phyloP scores from a whole-genome alignment of 2,329 filamentous ascomycete species.

The Cordyceps fumosorosea region DNA sequence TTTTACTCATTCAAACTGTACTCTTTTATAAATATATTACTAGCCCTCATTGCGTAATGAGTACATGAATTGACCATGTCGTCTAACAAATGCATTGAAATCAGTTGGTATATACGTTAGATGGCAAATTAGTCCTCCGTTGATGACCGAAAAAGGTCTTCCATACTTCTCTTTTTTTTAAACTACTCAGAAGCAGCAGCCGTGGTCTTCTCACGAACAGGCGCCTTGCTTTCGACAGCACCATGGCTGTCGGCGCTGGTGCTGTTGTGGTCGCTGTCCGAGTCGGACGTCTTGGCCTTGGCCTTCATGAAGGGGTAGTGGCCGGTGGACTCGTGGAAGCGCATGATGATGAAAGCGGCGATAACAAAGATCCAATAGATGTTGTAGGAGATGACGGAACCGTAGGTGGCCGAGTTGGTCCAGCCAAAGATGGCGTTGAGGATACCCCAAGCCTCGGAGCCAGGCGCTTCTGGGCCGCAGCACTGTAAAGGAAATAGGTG shows the following conservation, averaged over 20 bases:
- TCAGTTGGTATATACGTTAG: neutral
- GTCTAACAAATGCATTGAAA: neutral
- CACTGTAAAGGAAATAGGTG: conserved; percentile 44
- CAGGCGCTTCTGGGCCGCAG: conserved; percentile 66
- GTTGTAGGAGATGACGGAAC: conserved; percentile 82
- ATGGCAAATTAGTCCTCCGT: neutral
- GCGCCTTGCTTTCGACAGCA: conserved; percentile 10
- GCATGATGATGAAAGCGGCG: conserved; percentile 57
- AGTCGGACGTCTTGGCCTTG: conserved; percentile 18
- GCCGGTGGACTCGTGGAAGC: conserved; percentile 56
- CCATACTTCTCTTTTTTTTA: no score
- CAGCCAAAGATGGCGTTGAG: conserved; percentile 84
- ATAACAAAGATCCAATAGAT: conserved; percentile 78
- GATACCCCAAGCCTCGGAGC: conserved; percentile 76
- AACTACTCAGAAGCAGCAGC: neutral
- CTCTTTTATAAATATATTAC: neutral
- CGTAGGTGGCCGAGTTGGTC: conserved; percentile 83
- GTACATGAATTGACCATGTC: neutral
- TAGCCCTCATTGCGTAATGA: neutral
- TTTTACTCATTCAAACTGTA: neutral
- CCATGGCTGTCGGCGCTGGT: conserved; percentile 22
- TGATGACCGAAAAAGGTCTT: no score
- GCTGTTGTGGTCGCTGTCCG: conserved; percentile 16
- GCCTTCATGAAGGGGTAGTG: conserved; percentile 40
- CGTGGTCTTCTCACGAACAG: conserved; percentile 21